Evolutionary conservation across 2,329 filamentous ascomycete genomes (phyloP).

Genomic region (Monilinia polystroma): DNA sequence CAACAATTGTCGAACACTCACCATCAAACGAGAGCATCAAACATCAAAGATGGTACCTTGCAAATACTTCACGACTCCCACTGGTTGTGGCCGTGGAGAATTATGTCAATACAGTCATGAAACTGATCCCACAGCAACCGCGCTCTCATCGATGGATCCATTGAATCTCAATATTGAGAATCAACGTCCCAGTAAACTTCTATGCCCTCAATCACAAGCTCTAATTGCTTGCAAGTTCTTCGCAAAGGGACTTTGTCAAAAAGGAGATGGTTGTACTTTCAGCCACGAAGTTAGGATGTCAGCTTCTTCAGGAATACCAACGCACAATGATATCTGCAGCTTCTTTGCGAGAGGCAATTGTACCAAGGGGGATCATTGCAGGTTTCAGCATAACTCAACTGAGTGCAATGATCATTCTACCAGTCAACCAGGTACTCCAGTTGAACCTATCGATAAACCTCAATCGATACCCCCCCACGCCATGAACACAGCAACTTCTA

Average conservation of each 20-base stretch:
- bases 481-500: not conserved
- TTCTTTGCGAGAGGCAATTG: not conserved
- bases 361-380: not conserved
- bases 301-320: not conserved
- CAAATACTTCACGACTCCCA: not conserved
- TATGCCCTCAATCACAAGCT: not conserved
- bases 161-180: not conserved
- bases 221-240: not conserved
- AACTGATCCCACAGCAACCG: not conserved
- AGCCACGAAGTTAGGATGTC: not conserved
- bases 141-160: not conserved
- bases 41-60: not conserved
- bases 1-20: not conserved
- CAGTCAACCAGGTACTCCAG: not conserved
- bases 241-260: not conserved
- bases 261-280: not conserved
- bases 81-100: not conserved
- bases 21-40: not conserved
- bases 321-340: not conserved
- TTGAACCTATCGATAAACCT: not conserved
- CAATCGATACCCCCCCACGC: not conserved
- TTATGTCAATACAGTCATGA: conserved; percentile 1
- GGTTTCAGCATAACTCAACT: not conserved
- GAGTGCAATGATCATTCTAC: not conserved
- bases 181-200: not conserved